Conservation (phyloP, 73 alveolate species). For the Breviolum minutum region DNA sequence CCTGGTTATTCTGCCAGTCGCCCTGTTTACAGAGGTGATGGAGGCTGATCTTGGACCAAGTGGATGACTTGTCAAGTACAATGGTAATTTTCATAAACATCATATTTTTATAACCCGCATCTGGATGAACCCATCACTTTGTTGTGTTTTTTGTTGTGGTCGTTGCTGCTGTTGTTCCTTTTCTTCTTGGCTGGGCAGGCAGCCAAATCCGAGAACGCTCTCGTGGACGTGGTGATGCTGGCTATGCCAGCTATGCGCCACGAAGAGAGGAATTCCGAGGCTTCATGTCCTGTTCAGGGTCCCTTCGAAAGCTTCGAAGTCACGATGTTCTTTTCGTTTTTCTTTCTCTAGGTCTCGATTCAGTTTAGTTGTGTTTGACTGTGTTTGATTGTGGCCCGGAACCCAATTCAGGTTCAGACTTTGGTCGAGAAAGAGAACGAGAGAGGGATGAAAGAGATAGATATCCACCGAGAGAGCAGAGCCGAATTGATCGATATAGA, state of each 20-base stretch:
- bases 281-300: too few species aligned
- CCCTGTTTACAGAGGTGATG: constrained; percentile 48
- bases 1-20: constrained; percentile 40
- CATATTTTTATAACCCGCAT: too few species aligned
- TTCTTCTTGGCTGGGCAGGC: not conserved
- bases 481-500: not conserved
- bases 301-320: not conserved
- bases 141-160: not conserved
- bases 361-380: too few species aligned
- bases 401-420: not conserved
- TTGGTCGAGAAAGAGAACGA: constrained; percentile 32
- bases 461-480: not conserved
- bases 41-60: not conserved
- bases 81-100: too few species aligned
- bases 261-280: constrained; percentile 40
- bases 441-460: not conserved
- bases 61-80: too few species aligned
- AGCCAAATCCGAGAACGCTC: constrained; percentile 15
- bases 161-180: not conserved
- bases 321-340: not conserved
- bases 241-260: not conserved
- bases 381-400: not conserved
- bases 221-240: not conserved
- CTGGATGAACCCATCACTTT: too few species aligned
- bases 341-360: too few species aligned